phyloP scores from a whole-genome alignment of 2,329 filamentous ascomycete genomes.

The Ophidiomyces ophidiicola region DNA sequence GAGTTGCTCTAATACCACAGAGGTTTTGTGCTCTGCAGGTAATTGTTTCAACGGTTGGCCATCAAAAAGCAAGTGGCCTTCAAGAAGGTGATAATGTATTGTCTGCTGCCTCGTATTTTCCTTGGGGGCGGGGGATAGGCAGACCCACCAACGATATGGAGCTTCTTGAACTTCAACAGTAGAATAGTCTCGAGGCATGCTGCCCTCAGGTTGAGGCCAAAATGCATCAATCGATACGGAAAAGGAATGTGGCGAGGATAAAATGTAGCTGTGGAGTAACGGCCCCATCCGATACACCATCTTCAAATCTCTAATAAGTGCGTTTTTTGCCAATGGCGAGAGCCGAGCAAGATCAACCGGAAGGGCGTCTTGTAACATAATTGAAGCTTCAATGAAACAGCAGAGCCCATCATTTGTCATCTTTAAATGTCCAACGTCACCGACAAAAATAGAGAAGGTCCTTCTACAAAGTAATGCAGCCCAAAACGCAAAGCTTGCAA shows the following conservation, averaged over 20 bases:
- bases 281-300: conserved; percentile 29
- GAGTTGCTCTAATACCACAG: conserved; percentile 18
- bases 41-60: conserved; percentile 22
- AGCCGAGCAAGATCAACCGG: conserved; percentile 26
- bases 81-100: conserved; percentile 24
- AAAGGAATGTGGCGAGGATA: conserved; percentile 21
- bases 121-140: background rate
- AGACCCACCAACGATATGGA: background rate
- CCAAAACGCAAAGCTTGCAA: conserved; percentile 17
- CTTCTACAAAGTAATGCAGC: conserved; percentile 15
- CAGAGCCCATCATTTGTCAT: conserved; percentile 1
- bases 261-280: conserved; percentile 28
- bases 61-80: conserved; percentile 25
- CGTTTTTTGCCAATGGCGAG: conserved; percentile 24
- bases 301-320: conserved; percentile 39
- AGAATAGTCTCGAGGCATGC: background rate
- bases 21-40: conserved; percentile 19
- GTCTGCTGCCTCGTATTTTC: conserved; percentile 1
- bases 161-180: background rate
- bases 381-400: conserved; percentile 13
- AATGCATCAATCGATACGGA: conserved; percentile 27
- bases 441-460: conserved; percentile 14
- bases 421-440: conserved; percentile 1
- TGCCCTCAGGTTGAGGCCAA: conserved; percentile 32
- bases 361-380: conserved; percentile 38